These are phyloP conservation scores for Magnolia kwangsiensis DNA, from an alignment of 164 flowering plant genomes.

Conservation along the genomic window DNA sequence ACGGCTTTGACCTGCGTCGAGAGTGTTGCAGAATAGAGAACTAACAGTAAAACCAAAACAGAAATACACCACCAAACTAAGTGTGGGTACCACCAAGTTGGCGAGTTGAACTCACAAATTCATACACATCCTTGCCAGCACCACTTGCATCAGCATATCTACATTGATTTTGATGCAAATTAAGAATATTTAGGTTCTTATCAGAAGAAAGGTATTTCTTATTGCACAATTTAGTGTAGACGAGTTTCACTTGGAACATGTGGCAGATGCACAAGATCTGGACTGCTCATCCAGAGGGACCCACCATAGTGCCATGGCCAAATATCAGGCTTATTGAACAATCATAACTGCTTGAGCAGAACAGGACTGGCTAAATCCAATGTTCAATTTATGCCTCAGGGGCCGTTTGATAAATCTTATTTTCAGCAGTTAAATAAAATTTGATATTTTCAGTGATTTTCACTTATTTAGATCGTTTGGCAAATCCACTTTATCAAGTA, in stretches of 20 bases:
- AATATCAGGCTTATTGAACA: neutral
- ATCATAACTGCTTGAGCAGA: neutral
- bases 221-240: neutral
- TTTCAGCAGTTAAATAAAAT: neutral
- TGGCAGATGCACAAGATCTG: neutral
- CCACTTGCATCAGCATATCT: slow-evolving; percentile 32
- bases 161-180: neutral
- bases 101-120: slow-evolving; percentile 18
- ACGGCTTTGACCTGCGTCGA: slow-evolving; percentile 55
- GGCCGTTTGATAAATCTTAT: neutral
- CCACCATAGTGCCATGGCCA: neutral
- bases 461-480: no score
- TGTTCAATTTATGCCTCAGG: neutral
- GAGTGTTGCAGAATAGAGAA: neutral
- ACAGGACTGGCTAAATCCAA: neutral
- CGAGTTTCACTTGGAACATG: neutral
- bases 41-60: neutral
- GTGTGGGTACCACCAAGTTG: neutral
- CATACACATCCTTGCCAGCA: slow-evolving; percentile 27
- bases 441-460: neutral
- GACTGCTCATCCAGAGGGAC: neutral
- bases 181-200: slow-evolving; percentile 8
- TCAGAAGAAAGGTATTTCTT: neutral
- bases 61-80: neutral
- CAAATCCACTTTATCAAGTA: no score